Evolutionary conservation across 257 asterid genomes (phyloP), one percentile per base, ranked within the genome.

Genomic region (Solanum bulbocastanum): DNA sequence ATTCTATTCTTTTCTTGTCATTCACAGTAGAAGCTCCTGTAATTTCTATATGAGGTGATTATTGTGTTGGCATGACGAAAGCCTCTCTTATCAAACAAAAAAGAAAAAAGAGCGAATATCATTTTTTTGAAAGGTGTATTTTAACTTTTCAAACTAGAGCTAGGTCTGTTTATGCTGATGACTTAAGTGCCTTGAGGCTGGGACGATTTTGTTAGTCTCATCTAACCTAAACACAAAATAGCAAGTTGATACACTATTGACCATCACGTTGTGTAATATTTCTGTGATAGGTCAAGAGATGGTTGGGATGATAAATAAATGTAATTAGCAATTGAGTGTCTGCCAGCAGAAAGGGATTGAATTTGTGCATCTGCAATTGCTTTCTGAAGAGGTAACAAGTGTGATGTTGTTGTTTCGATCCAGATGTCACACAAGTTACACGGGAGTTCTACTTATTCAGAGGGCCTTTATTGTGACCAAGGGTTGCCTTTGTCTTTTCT

Each of bases 261-360:
- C 62, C 86, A 65, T 58, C 88, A 58, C 82, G 82, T 62, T 39
- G 75, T 83, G 44, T 71, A 66, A 60, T 79, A 46, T 83, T 87
- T 87, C 27, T 85, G 37, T 91, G 89, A 89, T 97, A 96, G 98
- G 96, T 94, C 83, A 96, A 93, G 90, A 90, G 58, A 83, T 87
- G 89, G 56, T 84, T 94, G 74, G 11, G 86, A 16, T 93, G 94
- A 95, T 84, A 74, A 85, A 66, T 81, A 74, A 84, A 37, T 75
- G 10, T 11, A 10, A 20, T 20, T 22, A 33, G 18, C 20, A 22
- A 37, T 37, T 10, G 56, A 39, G 56, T 36, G 56, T 75, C n/a
- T 20, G 82, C 52, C 30, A 36, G 52, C 82, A 74, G 32, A 74
- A 74, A 39, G 52, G 40, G 83, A 75, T 75, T 75, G 83, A 27